Evolutionary conservation across 139 green algal species (phyloP).

Genomic region (Chlorella vulgaris): DNA sequence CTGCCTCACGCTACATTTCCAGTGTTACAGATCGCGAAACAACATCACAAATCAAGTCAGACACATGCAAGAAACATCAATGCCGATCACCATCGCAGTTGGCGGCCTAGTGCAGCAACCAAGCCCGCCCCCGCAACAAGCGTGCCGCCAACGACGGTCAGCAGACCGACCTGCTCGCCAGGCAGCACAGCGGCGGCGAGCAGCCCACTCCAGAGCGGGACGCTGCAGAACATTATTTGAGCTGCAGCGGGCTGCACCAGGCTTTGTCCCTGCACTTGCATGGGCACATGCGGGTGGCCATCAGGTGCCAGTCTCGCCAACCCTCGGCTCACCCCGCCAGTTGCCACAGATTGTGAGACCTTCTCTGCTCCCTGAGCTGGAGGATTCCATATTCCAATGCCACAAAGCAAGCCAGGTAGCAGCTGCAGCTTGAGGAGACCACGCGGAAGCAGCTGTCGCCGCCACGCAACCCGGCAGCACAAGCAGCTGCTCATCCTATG

Average conservation of each 20-base stretch:
- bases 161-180: background rate
- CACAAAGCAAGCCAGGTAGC: too few relatives aligned
- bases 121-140: background rate
- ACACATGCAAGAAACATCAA: too few relatives aligned
- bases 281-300: background rate
- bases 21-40: too few relatives aligned
- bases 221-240: background rate
- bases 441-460: too few relatives aligned
- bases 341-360: too few relatives aligned
- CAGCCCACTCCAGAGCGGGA: constrained; percentile 42
- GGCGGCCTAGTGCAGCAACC: constrained; percentile 1
- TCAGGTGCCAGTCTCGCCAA: background rate
- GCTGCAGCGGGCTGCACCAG: background rate
- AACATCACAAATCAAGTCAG: background rate
- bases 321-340: background rate
- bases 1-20: too few relatives aligned
- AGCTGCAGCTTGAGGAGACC: too few relatives aligned
- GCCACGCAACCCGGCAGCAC: too few relatives aligned
- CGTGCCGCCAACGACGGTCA: constrained; percentile 22
- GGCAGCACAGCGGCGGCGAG: constrained; percentile 26
- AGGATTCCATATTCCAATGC: too few relatives aligned
- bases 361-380: too few relatives aligned
- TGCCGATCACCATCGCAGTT: too few relatives aligned
- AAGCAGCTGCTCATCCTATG: too few relatives aligned
- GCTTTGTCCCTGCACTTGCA: background rate